A percentile compares a stretch with the other conserved stretches of the same genome.
Evolutionary conservation across 176 grass and related monocot species (phyloP).

Genomic region (Phoenix dactylifera): DNA sequence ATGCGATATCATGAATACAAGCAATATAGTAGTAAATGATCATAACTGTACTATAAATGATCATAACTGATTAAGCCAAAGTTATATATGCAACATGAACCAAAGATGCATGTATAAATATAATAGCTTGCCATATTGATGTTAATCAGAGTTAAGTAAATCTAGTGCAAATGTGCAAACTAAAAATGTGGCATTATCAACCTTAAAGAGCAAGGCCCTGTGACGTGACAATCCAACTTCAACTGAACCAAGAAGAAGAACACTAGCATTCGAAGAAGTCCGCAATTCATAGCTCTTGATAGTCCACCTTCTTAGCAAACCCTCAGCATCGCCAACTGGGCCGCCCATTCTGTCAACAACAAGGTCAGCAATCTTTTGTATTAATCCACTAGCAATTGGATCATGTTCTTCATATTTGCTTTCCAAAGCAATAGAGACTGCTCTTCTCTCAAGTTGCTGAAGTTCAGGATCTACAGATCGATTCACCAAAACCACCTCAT

Average conservation of each 20-base stretch:
- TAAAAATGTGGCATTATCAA: slow-evolving; percentile 22
- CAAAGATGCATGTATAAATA: too few species aligned
- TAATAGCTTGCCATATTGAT: too few species aligned
- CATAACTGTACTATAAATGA: too few species aligned
- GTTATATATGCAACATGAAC: too few species aligned
- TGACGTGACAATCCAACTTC: slow-evolving; percentile 67
- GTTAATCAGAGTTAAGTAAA: too few species aligned
- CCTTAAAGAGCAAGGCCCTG: slow-evolving; percentile 94
- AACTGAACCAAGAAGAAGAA: slow-evolving; percentile 77
- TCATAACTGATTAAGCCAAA: too few species aligned
- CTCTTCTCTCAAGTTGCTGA: slow-evolving; percentile 47
- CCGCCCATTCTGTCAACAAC: slow-evolving; percentile 75
- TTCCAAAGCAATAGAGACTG: slow-evolving; percentile 26
- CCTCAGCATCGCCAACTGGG: slow-evolving; percentile 69
- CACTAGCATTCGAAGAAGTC: slow-evolving; percentile 36
- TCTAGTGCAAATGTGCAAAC: too few species aligned
- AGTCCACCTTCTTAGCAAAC: slow-evolving; percentile 46
- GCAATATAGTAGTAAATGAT: too few species aligned
- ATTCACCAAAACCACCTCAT: slow-evolving; percentile 54
- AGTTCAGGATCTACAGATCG: slow-evolving; percentile 41
- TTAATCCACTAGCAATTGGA: slow-evolving; percentile 34
- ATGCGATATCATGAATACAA: too few species aligned
- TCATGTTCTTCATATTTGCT: slow-evolving; percentile 24
- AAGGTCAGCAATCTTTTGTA: slow-evolving; percentile 60
- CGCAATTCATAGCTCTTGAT: slow-evolving; percentile 35